A percentile compares a stretch with the other conserved stretches of the same genome.
These are phyloP conservation scores for Peronospora farinosa DNA, from an alignment of 352 stramenopile genomes.

Conservation along the genomic window DNA sequence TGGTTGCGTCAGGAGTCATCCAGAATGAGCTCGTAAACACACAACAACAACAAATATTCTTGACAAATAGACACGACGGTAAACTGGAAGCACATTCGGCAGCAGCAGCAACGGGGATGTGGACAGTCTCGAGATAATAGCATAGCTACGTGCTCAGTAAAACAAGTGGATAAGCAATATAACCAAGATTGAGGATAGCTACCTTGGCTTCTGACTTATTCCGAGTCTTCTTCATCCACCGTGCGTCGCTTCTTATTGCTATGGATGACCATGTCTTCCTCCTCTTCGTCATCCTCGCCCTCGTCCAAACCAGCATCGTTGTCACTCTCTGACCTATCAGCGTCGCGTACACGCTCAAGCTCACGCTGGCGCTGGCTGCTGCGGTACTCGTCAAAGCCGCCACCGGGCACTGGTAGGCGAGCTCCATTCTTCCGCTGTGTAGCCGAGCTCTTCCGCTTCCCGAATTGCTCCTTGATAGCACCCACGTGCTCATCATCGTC, in stretches of 20 bases:
- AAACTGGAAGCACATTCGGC: not conserved
- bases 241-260: slow-evolving; percentile 77
- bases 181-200: slow-evolving; percentile 15
- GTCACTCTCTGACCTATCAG: slow-evolving; percentile 69
- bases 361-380: slow-evolving; percentile 37
- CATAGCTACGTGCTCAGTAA: not conserved
- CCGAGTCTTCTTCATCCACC: slow-evolving; percentile 75
- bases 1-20: too few species aligned
- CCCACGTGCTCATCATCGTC: slow-evolving; percentile 81
- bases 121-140: not conserved
- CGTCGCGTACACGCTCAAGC: slow-evolving; percentile 38
- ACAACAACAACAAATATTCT: too few species aligned
- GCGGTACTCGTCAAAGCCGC: slow-evolving; percentile 79
- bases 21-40: too few species aligned
- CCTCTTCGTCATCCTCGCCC: slow-evolving; percentile 70
- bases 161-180: not conserved
- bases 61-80: not conserved
- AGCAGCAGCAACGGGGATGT: slow-evolving; percentile 9
- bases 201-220: slow-evolving; percentile 33
- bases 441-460: slow-evolving; percentile 39
- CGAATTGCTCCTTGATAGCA: slow-evolving; percentile 82
- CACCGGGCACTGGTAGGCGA: slow-evolving; percentile 45
- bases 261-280: slow-evolving; percentile 67
- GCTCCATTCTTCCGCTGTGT: slow-evolving; percentile 26
- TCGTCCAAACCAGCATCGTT: slow-evolving; percentile 38